Percentiles rank a stretch among this genome's conserved stretches.
Evolutionary conservation across 2,329 filamentous ascomycete genomes (phyloP).

Genomic region (Catunica adiposa): DNA sequence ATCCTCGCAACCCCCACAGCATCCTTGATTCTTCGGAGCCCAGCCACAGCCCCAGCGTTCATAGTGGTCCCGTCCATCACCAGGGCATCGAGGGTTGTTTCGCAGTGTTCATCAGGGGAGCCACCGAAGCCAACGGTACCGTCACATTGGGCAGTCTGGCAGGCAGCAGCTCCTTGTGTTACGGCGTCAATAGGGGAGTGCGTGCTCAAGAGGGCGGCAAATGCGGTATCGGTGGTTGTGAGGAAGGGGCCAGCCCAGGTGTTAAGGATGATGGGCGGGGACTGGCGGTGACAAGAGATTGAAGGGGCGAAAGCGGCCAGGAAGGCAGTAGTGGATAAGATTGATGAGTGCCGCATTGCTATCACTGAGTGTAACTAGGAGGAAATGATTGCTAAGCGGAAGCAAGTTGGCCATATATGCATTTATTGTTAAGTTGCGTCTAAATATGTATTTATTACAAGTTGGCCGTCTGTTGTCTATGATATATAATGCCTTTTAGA

Average conservation of each 20-base stretch:
- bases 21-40: slow-evolving; percentile 30
- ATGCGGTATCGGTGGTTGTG: slow-evolving; percentile 35
- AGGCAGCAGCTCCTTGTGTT: slow-evolving; percentile 33
- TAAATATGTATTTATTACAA: no score
- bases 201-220: slow-evolving; percentile 21
- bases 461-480: no score
- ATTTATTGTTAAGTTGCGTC: no score
- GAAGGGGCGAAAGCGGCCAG: no score
- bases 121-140: slow-evolving; percentile 38
- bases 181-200: slow-evolving; percentile 33
- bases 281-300: background rate
- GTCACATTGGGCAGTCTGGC: slow-evolving; percentile 37
- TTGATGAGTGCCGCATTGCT: no score
- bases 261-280: slow-evolving; percentile 34
- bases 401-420: no score
- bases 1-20: slow-evolving; percentile 34
- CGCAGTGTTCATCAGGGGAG: slow-evolving; percentile 38
- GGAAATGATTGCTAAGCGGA: no score
- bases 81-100: slow-evolving; percentile 42
- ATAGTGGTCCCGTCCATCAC: slow-evolving; percentile 40
- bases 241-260: slow-evolving; percentile 38
- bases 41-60: slow-evolving; percentile 36
- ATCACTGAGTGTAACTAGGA: no score
- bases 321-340: no score
- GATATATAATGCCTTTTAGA: no score